phyloP scores from a whole-genome alignment of 441 rosid genomes.

The Adansonia madagascariensis region DNA sequence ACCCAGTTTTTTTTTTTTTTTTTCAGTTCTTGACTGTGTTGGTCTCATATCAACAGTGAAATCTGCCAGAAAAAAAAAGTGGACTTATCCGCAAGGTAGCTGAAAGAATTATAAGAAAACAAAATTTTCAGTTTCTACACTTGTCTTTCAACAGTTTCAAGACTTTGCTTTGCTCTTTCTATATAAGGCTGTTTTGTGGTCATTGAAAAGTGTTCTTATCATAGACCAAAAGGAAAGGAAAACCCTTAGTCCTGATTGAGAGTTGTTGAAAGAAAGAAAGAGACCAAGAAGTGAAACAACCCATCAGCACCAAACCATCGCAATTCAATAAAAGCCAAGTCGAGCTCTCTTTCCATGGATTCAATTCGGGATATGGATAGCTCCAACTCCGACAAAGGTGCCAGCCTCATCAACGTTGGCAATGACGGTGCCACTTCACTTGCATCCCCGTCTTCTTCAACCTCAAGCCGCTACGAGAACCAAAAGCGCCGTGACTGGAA shows the following conservation, averaged over 20 bases:
- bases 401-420: constrained; percentile 21
- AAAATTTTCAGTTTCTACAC: constrained; percentile 19
- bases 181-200: not conserved
- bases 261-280: too few relatives aligned
- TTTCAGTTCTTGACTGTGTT: constrained; percentile 6
- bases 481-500: constrained; percentile 43
- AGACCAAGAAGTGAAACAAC: constrained; percentile 1
- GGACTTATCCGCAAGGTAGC: not conserved
- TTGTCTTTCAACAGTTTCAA: not conserved
- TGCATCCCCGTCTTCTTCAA: constrained; percentile 29
- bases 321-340: too few relatives aligned
- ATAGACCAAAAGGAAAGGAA: not conserved
- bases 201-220: not conserved
- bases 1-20: not conserved
- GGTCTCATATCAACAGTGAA: constrained; percentile 28
- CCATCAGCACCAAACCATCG: not conserved
- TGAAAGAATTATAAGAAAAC: constrained; percentile 27
- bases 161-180: not conserved
- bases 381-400: constrained; percentile 34
- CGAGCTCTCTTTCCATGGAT: too few relatives aligned
- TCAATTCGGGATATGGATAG: constrained; percentile 44
- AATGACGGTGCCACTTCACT: constrained; percentile 9
- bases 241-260: constrained; percentile 30
- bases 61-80: constrained; percentile 18
- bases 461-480: constrained; percentile 55